Evolutionary conservation across 805 yeast species (phyloP), one percentile per base, ranked within the genome.

Genomic region (Wickerhamiella siamensis): DNA sequence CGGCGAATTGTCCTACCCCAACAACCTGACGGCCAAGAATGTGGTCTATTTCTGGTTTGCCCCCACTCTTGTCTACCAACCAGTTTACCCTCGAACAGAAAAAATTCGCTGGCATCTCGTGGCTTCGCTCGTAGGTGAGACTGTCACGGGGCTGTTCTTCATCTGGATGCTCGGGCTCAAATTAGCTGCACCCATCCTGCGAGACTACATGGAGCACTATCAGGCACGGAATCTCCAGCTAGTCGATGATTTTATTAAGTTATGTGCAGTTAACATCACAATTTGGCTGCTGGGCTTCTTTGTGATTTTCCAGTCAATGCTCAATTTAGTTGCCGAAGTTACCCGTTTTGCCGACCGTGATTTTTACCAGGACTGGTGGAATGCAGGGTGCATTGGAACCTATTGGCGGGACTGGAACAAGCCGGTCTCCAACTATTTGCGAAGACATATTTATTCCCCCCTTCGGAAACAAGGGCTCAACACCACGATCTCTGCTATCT

Each of bases 341-440:
- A 59, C 67, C 32, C 49, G 61, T 15, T 68, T 68, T 44, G 70
- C 65, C 12, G 72, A 68, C 51, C 57, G 72, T 16, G 62, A 64
- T 6, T 68, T 68, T 52, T 68, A 68, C 43, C 62, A 57, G 26
- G 70, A 67, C 45, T 68, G 72, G 73, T 68, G 73, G 73, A 68
- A 68, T 43, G 62, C 70, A 1, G 65, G 67, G n/a, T 62, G 71
- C 15, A 65, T 69, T 10, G 67, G 66, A 16, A 58, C 67, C 15
- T 69, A 66, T 49, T 69, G 73, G 72, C 56, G 63, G 21, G 55
- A 57, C 37, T 68, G 73, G 73, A 68, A 68, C 51, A 58, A 54
- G 45, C 70, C 72, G 1, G 65, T 67, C 32, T 52, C 62, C 34
- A 60, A 61, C 46, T 68, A 63, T 51, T 64, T 68, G 47, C 52